phyloP scores from a whole-genome alignment of 805 yeast species.

The Blastobotrys terrestris region DNA sequence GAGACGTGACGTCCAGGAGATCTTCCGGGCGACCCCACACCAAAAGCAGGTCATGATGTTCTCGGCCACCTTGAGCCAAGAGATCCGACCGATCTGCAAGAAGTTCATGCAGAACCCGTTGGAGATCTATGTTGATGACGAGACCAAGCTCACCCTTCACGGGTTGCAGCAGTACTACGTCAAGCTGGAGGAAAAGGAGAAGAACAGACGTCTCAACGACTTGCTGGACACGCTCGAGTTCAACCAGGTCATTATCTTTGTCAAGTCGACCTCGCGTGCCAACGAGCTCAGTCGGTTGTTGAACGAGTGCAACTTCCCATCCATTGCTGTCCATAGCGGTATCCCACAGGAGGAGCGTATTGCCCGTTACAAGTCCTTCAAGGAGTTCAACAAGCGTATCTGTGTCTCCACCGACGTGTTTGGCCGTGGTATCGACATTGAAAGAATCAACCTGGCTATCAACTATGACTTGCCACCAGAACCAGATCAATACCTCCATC shows the following conservation, averaged over 20 bases:
- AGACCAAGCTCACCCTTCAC: slow-evolving; percentile 92
- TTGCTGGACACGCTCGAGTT: slow-evolving; percentile 90
- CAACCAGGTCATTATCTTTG: slow-evolving; percentile 97
- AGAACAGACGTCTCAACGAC: slow-evolving; percentile 88
- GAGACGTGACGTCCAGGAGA: slow-evolving; percentile 98
- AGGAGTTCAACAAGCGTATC: slow-evolving; percentile 97
- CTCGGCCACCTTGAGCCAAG: slow-evolving; percentile 91
- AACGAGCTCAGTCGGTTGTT: slow-evolving; percentile 82
- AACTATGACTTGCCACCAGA: slow-evolving; percentile 94
- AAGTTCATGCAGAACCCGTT: slow-evolving; percentile 97
- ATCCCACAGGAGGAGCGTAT: slow-evolving; percentile 98
- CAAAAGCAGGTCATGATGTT: slow-evolving; percentile 99
- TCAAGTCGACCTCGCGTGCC: slow-evolving; percentile 86
- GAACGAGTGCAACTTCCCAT: slow-evolving; percentile 91
- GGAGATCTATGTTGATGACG: slow-evolving; percentile 96
- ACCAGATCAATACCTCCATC: slow-evolving; percentile 97
- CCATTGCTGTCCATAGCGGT: slow-evolving; percentile 93
- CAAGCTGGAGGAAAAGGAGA: slow-evolving; percentile 83
- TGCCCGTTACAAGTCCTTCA: slow-evolving; percentile 90
- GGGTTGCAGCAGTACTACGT: slow-evolving; percentile 96
- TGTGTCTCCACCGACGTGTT: slow-evolving; percentile 98
- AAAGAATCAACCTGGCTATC: slow-evolving; percentile 96
- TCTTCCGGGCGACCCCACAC: slow-evolving; percentile 95
- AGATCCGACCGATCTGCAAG: slow-evolving; percentile 93
- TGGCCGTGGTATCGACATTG: slow-evolving; percentile 99